Percentiles rank a stretch among this genome's conserved stretches.
Evolutionary conservation across 2,329 filamentous ascomycete species (phyloP).

Genomic region (Trichoderma sp.): DNA sequence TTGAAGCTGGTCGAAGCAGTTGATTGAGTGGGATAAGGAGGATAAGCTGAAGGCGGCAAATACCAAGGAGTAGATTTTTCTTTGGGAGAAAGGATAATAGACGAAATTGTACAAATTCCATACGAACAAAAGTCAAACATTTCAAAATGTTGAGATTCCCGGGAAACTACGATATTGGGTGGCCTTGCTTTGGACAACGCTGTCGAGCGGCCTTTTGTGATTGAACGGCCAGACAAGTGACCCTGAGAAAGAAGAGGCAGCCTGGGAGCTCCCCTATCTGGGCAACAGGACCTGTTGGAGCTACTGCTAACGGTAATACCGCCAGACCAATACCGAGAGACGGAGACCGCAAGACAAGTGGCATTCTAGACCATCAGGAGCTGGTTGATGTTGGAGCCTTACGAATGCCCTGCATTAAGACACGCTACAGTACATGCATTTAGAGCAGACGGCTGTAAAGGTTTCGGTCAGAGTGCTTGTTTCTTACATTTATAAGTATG

Average conservation of each 20-base stretch:
- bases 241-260: too few relatives aligned
- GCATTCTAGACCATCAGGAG: background rate
- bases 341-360: background rate
- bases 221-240: background rate
- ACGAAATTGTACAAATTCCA: conserved; percentile 21
- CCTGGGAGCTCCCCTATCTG: background rate
- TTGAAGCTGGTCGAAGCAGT: conserved; percentile 44
- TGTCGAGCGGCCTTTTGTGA: background rate
- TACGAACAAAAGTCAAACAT: conserved; percentile 11
- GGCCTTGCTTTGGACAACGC: background rate
- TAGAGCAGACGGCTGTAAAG: background rate
- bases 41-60: conserved; percentile 35
- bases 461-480: background rate
- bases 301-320: background rate
- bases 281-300: background rate
- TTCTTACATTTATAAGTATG: background rate
- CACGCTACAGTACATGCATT: background rate
- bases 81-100: background rate
- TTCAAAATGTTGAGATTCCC: background rate
- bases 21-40: conserved; percentile 45
- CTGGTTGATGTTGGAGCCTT: background rate
- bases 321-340: too few relatives aligned
- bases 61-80: conserved; percentile 27
- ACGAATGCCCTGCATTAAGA: background rate
- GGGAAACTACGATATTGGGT: background rate